Evolutionary conservation across 2,329 filamentous ascomycete species (phyloP).

Genomic region (Verticillium longisporum): DNA sequence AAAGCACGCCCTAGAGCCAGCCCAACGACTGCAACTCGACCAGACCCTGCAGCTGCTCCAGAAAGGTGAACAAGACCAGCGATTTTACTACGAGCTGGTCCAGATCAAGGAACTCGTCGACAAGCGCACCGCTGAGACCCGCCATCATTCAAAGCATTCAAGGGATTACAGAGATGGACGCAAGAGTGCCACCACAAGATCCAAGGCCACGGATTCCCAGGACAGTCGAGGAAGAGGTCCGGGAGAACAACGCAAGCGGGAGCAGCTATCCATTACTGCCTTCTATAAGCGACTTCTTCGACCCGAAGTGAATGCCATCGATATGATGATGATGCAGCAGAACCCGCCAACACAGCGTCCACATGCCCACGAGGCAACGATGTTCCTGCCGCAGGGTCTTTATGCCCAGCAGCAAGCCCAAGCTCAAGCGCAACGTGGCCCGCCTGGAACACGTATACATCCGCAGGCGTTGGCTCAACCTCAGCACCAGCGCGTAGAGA

Average conservation of each 20-base stretch:
- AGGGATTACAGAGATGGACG: conserved; percentile 2
- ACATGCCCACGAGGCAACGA: neutral
- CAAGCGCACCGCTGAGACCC: conserved; percentile 7
- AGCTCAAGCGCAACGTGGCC: conserved; percentile 10
- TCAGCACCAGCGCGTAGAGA: conserved; percentile 1
- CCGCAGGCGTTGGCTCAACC: conserved; percentile 1
- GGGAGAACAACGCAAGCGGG: conserved; percentile 17
- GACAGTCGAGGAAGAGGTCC: conserved; percentile 17
- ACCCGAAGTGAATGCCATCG: conserved; percentile 19
- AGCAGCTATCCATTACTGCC: conserved; percentile 33
- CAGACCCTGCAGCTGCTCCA: conserved; percentile 25
- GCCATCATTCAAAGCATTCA: conserved; percentile 1
- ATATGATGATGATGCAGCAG: conserved; percentile 12
- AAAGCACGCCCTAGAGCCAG: conserved; percentile 24
- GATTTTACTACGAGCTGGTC: conserved; percentile 32
- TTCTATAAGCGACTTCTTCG: conserved; percentile 37
- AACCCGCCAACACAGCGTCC: conserved; percentile 1
- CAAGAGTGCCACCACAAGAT: conserved; percentile 3
- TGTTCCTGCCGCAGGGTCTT: neutral
- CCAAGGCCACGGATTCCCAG: conserved; percentile 1
- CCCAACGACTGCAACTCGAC: conserved; percentile 36
- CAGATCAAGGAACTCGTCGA: conserved; percentile 33
- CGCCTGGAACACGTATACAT: conserved; percentile 3
- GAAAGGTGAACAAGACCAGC: conserved; percentile 24
- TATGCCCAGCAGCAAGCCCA: neutral